Evolutionary conservation across 106 monocot species (phyloP).

Genomic region (Phalaenopsis aphrodite): DNA sequence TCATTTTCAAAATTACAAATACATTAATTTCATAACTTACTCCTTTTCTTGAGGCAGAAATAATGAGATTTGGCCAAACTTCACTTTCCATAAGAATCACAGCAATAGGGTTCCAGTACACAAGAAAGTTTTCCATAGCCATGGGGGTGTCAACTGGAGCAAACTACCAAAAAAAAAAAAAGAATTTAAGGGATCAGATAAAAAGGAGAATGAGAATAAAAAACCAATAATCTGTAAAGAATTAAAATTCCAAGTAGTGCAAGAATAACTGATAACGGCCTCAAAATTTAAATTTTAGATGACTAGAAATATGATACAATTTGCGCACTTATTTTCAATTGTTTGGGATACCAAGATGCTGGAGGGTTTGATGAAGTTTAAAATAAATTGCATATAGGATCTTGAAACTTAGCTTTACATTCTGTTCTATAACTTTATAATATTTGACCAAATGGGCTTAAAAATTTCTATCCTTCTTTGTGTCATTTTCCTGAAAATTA

Average conservation of each 20-base stretch:
- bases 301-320: background rate
- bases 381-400: background rate
- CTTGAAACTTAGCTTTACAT: background rate
- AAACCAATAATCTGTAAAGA: background rate
- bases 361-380: background rate
- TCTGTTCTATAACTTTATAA: background rate
- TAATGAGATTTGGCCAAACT: conserved; percentile 95
- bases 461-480: background rate
- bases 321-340: background rate
- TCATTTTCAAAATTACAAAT: background rate
- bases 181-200: background rate
- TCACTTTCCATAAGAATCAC: conserved; percentile 94
- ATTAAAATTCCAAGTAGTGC: background rate
- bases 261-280: background rate
- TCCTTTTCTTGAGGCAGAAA: conserved; percentile 66
- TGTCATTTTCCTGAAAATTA: background rate
- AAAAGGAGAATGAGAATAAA: background rate
- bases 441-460: background rate
- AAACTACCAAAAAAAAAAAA: conserved; percentile 41
- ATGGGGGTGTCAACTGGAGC: conserved; percentile 74
- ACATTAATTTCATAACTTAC: conserved; percentile 27
- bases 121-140: conserved; percentile 58
- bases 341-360: background rate
- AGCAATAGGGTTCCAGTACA: conserved; percentile 65
- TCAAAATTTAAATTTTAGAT: background rate